Evolutionary conservation across 2,329 filamentous ascomycete species (phyloP), one percentile per base, ranked within the genome.

Genomic region (Ophiostoma sp.): DNA sequence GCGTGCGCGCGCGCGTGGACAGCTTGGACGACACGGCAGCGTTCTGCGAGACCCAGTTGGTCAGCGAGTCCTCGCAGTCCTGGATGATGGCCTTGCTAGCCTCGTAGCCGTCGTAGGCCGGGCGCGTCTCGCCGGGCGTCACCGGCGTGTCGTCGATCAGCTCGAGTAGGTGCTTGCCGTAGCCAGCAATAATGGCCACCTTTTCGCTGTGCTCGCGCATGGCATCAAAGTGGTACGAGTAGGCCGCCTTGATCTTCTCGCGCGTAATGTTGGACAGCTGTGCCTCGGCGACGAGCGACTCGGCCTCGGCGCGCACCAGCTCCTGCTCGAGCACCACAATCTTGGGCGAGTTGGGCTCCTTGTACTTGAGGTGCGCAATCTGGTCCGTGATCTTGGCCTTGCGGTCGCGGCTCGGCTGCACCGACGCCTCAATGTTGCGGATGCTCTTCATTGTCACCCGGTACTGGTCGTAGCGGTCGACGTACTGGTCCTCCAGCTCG

Each of bases 381-480:
- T 98, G 93, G 79, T 99, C 95, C 76, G 93, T 97, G 78, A 99
- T 98, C 83, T 98, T 99, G 81, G 98, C 94, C 85, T 99, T 99
- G 81, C 95, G 92, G 82, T 99, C 95, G 82, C 95, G 88, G 84
- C 94, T 97, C 70, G 95, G 95, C 82, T 99, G 95, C 68, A 99
- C 95, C 31, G 94, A 98, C 72, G 94, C 94, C 81, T 99, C 95
- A 74, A 99, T 99, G 82, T 99, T 99, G 77, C 95, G 91, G 78
- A 99, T 97, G 80, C 93, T 96, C 90, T 99, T 99, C 83, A 99
- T 96, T 69, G 95, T 99, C 71, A 99, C 91, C 78, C 95, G 93
- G 84, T 98, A 99, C 82, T 99, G 95, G 81, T 99, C 95, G 81
- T 99, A 99, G 77, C 94, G 92, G 81, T 99, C 95, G 80, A 99